Percentiles rank a stretch among this genome's conserved stretches.
phyloP scores from a whole-genome alignment of 345 rosid species.

The Clausena lansium region DNA sequence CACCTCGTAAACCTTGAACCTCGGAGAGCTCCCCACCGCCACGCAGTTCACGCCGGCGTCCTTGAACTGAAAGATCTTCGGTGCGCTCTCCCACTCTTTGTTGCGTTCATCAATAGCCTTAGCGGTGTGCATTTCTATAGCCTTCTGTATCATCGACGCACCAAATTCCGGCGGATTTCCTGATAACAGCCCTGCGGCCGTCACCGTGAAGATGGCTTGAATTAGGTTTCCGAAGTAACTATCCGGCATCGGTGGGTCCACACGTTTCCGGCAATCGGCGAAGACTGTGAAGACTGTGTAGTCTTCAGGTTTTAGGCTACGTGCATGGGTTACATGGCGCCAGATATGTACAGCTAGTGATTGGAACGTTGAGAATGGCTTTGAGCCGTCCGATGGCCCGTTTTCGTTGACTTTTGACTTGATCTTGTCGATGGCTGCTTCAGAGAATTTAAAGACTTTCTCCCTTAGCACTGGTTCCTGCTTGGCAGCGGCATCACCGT shows the following conservation, averaged over 20 bases:
- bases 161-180: conserved; percentile 70
- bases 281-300: conserved; percentile 80
- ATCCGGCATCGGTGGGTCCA: conserved; percentile 80
- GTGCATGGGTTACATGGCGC: conserved; percentile 86
- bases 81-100: conserved; percentile 75
- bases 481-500: conserved; percentile 23
- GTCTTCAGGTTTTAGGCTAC: conserved; percentile 76
- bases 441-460: conserved; percentile 74
- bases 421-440: conserved; percentile 57
- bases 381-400: conserved; percentile 49
- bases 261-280: conserved; percentile 81
- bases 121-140: conserved; percentile 64
- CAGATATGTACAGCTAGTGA: conserved; percentile 75
- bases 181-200: conserved; percentile 63
- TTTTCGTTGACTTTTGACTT: conserved; percentile 60
- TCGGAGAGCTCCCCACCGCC: conserved; percentile 93
- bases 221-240: conserved; percentile 85
- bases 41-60: conserved; percentile 90
- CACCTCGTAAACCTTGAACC: conserved; percentile 84
- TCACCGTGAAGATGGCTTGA: conserved; percentile 86
- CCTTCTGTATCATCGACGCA: conserved; percentile 68
- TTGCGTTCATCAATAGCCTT: conserved; percentile 67
- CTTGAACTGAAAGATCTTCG: conserved; percentile 75
- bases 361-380: conserved; percentile 89
- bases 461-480: conserved; percentile 48